Evolutionary conservation across 2,329 filamentous ascomycete species (phyloP), one percentile per base, ranked within the genome.

Genomic region (Alternaria gansuensis): DNA sequence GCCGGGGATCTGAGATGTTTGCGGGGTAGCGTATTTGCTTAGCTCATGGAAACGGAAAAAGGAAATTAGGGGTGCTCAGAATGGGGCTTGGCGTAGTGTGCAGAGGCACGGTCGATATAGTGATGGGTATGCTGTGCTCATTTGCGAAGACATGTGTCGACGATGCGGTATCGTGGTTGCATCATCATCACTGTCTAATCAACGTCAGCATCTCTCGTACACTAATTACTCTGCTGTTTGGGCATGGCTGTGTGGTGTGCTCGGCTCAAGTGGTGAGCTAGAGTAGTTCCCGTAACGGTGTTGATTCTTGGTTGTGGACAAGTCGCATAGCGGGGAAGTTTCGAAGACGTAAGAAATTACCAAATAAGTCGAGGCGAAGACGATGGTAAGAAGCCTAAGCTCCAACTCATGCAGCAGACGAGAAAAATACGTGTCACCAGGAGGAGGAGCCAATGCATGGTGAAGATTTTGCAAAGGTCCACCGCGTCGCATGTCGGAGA

Each of bases 311-410:
- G 50, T 54, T 66, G 65, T 66, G 69, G 64, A 69, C 68, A 67
- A 54, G 63, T 51, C 57, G 69, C 69, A 73, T 69, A 65, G 68
- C 72, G 73, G 71, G 73, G 72, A 75, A 74, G 67, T 68, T 75
- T 72, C 55, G 55, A 57, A 75, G 71, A 76, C 74, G 74, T 76
- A 76, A 76, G 58, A 75, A 65, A 72, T 72, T 73, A 62, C 67
- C 62, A 67, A 66, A 70, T 57, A 51, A 46, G 59, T 34, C 52
- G 48, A 64, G 62, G 48, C 49, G 58, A 69, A 62, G 56, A 66
- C 65, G 34, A 68, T 52, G 51, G 61, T 60, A 59, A 55, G 33
- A 51, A 57, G 59, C 51, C 66, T 65, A 66, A 57, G 34, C 58
- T 54, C 52, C 60, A 62, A 60, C 60, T 52, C 51, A 65, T 69